These are phyloP conservation scores for Lolium multiflorum DNA, from an alignment of 176 grass and related monocot species.

Conservation along the genomic window DNA sequence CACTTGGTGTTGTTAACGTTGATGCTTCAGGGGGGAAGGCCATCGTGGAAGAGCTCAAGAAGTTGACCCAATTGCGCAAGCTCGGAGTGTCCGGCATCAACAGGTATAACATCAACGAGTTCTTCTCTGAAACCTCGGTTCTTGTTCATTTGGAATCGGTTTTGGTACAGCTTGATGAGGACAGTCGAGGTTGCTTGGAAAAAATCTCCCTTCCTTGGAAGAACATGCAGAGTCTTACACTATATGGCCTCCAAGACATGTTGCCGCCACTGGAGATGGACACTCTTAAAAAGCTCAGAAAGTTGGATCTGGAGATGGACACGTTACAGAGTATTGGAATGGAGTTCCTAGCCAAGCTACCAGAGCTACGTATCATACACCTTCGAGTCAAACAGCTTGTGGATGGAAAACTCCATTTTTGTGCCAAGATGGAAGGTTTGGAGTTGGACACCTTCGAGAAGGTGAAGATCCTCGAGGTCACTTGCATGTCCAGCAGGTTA, in stretches of 20 bases:
- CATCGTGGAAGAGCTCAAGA: slow-evolving; percentile 11
- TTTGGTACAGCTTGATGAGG: background rate
- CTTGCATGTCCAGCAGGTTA: background rate
- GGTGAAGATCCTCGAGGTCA: background rate
- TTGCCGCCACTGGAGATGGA: background rate
- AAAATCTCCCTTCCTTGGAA: background rate
- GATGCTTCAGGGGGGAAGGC: background rate
- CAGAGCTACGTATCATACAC: background rate
- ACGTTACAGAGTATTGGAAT: background rate
- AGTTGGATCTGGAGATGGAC: background rate
- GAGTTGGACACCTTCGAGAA: background rate
- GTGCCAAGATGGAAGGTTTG: background rate
- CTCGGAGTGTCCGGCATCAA: slow-evolving; percentile 23
- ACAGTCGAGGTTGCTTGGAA: background rate
- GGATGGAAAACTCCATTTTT: background rate
- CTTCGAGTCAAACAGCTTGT: background rate
- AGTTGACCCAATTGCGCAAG: slow-evolving; percentile 35
- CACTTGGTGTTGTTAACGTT: background rate
- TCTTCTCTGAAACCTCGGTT: background rate
- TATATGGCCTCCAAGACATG: background rate
- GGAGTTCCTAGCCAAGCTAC: background rate
- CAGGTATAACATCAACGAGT: background rate
- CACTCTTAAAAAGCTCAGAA: background rate
- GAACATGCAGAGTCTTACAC: slow-evolving; percentile 13
- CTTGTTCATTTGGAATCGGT: background rate